Evolutionary conservation across 164 flowering plant genomes (phyloP), one percentile per base, ranked within the genome.

Genomic region (Magnolia changhungtana): DNA sequence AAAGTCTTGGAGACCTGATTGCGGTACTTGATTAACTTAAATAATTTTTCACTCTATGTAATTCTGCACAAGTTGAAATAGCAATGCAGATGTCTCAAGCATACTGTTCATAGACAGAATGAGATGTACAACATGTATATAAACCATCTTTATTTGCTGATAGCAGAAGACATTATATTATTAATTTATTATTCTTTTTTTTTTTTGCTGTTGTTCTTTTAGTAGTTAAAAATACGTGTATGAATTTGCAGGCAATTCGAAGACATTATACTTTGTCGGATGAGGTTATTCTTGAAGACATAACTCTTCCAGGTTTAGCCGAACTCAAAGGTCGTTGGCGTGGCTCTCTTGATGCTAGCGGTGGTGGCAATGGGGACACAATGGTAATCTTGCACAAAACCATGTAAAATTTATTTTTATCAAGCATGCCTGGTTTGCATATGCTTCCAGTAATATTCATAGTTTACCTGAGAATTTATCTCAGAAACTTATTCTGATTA

Each of bases 361-460:
- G 99, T 80, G 99, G 99, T 80, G 98, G 99, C 88, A 94, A 96
- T 85, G 97, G 99, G 61, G 99, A 96, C 83, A 96, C 98, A 31
- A 83, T 88, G 96, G 97, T 92, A 85, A 68, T 23, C 67, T 74
- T 76, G 9, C 67, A 66, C 58, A 69, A 16, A 18, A 52, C 52
- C 68, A 65, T 11, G 24, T 23, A 63, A 18, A 7, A 5, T 7
- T 65, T 65, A 21, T 19, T 65, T 69, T n/a, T 63, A 66, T 8
- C 29, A 13, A 58, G 13, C 21, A 52, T 18, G 19, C 7, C 49
- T 66, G 58, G 72, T 51, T 74, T 55, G 61, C 61, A 55, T 78
- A 67, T 73, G 68, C 11, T 78, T 73, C 27, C 45, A 49, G 19
- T 69, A 27, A 63, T 52, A 27, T 50, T 69, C 16, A 16, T 20